phyloP scores from a whole-genome alignment of 371 early-diverging fungal species.

The Apophysomyces ossiformis region DNA sequence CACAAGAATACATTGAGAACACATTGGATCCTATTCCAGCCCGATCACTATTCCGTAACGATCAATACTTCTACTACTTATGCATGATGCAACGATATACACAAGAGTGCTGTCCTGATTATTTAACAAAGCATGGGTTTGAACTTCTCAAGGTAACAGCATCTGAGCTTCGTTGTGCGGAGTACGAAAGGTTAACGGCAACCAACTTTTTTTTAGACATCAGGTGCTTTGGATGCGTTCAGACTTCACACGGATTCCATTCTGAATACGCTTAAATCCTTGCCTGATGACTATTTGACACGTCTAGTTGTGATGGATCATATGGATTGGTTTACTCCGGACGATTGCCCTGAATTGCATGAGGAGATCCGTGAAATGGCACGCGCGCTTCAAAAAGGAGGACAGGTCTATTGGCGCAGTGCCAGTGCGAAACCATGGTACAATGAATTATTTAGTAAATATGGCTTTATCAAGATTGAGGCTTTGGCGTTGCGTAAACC shows the following conservation, averaged over 20 bases:
- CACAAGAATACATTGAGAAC: slow-evolving; percentile 79
- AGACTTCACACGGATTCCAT: slow-evolving; percentile 82
- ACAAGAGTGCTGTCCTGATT: slow-evolving; percentile 69
- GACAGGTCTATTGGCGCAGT: slow-evolving; percentile 81
- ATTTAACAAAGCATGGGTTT: slow-evolving; percentile 76
- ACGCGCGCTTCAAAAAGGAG: slow-evolving; percentile 62
- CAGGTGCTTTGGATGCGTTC: slow-evolving; percentile 63
- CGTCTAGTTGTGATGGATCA: slow-evolving; percentile 88
- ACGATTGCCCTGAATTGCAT: slow-evolving; percentile 58
- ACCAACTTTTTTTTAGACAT: slow-evolving; percentile 26
- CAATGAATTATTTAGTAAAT: slow-evolving; percentile 68
- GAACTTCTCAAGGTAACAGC: slow-evolving; percentile 54
- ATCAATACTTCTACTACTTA: slow-evolving; percentile 87
- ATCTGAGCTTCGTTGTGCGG: too few relatives aligned
- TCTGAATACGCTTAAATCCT: slow-evolving; percentile 59
- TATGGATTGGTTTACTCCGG: slow-evolving; percentile 82
- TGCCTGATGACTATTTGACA: slow-evolving; percentile 70
- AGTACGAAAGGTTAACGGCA: background rate
- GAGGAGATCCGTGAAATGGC: slow-evolving; percentile 72
- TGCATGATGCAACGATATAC: slow-evolving; percentile 75
- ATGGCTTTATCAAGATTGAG: slow-evolving; percentile 68
- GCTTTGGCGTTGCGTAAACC: slow-evolving; percentile 70
- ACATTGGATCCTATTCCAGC: slow-evolving; percentile 81
- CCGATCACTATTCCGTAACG: slow-evolving; percentile 62
- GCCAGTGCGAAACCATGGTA: slow-evolving; percentile 87